Conservation (phyloP, 805 yeast genomes). For the Saccharomycopsis selenospora region DNA sequence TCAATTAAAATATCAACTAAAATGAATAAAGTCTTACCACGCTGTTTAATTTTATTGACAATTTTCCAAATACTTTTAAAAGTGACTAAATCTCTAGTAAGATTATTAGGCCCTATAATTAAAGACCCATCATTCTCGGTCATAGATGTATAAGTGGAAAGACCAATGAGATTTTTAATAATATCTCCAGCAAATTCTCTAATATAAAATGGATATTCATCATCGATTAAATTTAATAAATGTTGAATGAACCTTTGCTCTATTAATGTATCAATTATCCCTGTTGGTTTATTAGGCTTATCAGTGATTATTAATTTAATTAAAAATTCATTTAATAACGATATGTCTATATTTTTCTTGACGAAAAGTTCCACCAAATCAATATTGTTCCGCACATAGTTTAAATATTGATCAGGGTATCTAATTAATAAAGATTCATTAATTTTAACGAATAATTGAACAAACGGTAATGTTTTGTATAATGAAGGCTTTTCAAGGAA, state of each 20-base stretch:
- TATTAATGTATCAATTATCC: constrained; percentile 69
- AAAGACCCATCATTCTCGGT: constrained; percentile 82
- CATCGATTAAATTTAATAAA: constrained; percentile 63
- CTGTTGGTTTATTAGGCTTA: constrained; percentile 82
- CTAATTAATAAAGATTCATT: constrained; percentile 16
- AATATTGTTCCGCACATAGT: constrained; percentile 27
- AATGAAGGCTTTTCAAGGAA: constrained; percentile 14
- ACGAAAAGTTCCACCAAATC: constrained; percentile 73
- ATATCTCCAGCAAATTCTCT: constrained; percentile 95
- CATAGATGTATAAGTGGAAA: constrained; percentile 65
- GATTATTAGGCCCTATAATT: constrained; percentile 91
- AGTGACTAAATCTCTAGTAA: constrained; percentile 84
- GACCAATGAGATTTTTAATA: constrained; percentile 84
- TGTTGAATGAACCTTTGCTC: constrained; percentile 67
- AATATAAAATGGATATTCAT: constrained; percentile 56
- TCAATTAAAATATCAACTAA: constrained; percentile 95
- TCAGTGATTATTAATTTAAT: constrained; percentile 88
- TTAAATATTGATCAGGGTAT: constrained; percentile 28
- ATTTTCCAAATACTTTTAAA: constrained; percentile 58
- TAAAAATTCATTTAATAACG: constrained; percentile 80
- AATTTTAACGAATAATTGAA: constrained; percentile 18
- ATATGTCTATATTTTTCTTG: constrained; percentile 84
- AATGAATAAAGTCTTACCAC: constrained; percentile 84
- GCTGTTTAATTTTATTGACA: constrained; percentile 68
- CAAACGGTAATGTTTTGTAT: constrained; percentile 11